Evolutionary conservation across 2,329 filamentous ascomycete genomes (phyloP).

Genomic region (Apiospora hydei): DNA sequence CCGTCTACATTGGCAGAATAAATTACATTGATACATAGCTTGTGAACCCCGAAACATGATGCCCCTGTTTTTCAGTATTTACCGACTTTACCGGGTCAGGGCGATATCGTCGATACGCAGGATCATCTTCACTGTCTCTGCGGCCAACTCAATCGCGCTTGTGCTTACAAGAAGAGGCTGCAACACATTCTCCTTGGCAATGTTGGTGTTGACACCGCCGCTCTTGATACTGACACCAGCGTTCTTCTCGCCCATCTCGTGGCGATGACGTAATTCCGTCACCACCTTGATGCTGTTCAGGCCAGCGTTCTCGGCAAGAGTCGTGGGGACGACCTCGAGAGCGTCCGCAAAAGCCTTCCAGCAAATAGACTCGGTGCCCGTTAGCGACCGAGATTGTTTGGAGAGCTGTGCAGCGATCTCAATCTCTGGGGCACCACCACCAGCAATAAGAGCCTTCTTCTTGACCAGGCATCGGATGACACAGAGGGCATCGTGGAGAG

Average conservation of each 20-base stretch:
- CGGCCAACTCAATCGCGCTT: slow-evolving; percentile 94
- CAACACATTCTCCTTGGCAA: slow-evolving; percentile 94
- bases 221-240: slow-evolving; percentile 98
- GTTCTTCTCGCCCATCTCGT: slow-evolving; percentile 94
- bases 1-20: slow-evolving; percentile 20
- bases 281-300: slow-evolving; percentile 99
- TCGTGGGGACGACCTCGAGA: slow-evolving; percentile 96
- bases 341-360: slow-evolving; percentile 99
- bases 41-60: slow-evolving; percentile 4
- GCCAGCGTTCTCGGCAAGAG: slow-evolving; percentile 94
- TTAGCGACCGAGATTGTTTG: slow-evolving; percentile 81
- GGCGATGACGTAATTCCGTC: slow-evolving; percentile 90
- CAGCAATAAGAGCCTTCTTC: slow-evolving; percentile 98
- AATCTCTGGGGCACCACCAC: slow-evolving; percentile 95
- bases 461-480: slow-evolving; percentile 97
- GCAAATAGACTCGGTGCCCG: slow-evolving; percentile 95
- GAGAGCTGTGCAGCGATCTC: slow-evolving; percentile 90
- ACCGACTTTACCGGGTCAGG: slow-evolving; percentile 61
- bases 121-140: slow-evolving; percentile 98
- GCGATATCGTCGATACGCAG: slow-evolving; percentile 73
- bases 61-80: slow-evolving; percentile 13
- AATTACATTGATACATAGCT: slow-evolving; percentile 22
- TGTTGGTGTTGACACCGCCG: slow-evolving; percentile 95
- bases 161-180: slow-evolving; percentile 97
- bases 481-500: slow-evolving; percentile 95